Evolutionary conservation across 352 stramenopile genomes (phyloP).

Genomic region (Globisporangium solare): DNA sequence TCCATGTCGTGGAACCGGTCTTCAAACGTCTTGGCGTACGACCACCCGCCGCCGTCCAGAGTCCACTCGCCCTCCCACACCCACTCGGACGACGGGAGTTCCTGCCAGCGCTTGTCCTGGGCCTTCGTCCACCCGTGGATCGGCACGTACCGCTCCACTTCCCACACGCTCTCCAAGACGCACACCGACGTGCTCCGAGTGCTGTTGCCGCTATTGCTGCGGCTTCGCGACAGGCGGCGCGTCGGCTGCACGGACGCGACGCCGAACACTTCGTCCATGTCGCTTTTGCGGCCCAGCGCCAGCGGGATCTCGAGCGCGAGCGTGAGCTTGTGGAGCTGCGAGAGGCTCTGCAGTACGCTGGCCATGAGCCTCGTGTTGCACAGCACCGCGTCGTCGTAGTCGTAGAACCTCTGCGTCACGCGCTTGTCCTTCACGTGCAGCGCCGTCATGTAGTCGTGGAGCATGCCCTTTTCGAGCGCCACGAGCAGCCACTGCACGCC

Average conservation of each 20-base stretch:
- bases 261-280: conserved; percentile 41
- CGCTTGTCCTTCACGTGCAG: conserved; percentile 31
- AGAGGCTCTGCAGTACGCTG: conserved; percentile 43
- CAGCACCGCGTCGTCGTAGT: conserved; percentile 39
- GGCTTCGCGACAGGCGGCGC: neutral
- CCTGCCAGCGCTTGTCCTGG: conserved; percentile 45
- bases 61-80: conserved; percentile 76
- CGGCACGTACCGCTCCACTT: conserved; percentile 69
- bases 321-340: conserved; percentile 43
- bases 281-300: conserved; percentile 35
- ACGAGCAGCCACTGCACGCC: conserved; percentile 70
- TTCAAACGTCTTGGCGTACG: conserved; percentile 69
- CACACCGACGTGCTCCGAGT: conserved; percentile 20
- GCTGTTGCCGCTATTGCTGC: conserved; percentile 11
- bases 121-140: conserved; percentile 67
- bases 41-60: conserved; percentile 40
- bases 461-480: conserved; percentile 49
- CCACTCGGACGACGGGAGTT: conserved; percentile 76
- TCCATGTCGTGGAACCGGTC: conserved; percentile 72
- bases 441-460: conserved; percentile 56
- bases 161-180: conserved; percentile 66
- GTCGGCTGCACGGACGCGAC: conserved; percentile 14
- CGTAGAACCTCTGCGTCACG: conserved; percentile 55
- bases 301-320: conserved; percentile 49
- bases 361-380: conserved; percentile 35